phyloP scores from a whole-genome alignment of 148 eudicot species.

The Mesembryanthemum crystallinum region DNA sequence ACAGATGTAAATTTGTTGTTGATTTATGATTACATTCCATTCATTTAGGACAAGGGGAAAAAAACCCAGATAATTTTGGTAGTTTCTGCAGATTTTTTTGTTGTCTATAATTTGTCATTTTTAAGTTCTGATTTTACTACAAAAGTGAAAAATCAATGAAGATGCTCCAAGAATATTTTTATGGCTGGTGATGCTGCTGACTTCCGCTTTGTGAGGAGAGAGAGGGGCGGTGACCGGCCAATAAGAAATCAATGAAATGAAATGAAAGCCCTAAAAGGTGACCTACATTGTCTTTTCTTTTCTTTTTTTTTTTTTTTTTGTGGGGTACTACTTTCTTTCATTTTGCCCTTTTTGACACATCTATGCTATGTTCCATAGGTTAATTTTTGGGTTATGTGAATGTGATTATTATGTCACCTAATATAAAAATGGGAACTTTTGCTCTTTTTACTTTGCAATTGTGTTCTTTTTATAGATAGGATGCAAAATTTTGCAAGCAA shows the following conservation, averaged over 20 bases:
- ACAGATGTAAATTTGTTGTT: conserved; percentile 22
- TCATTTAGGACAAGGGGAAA: background rate
- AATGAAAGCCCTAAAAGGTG: background rate
- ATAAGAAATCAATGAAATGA: conserved; percentile 19
- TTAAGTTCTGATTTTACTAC: background rate
- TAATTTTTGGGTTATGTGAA: background rate
- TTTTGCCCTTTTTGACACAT: background rate
- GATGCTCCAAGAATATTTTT: conserved; percentile 14
- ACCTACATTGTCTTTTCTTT: conserved; percentile 1
- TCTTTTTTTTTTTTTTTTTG: background rate
- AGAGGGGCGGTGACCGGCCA: conserved; percentile 36
- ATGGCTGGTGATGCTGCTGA: conserved; percentile 30
- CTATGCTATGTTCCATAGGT: background rate
- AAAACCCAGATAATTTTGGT: background rate
- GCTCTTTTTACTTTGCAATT: too few species aligned
- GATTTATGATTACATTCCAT: background rate
- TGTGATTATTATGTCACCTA: too few species aligned
- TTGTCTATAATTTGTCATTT: conserved; percentile 7
- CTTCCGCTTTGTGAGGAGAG: conserved; percentile 21
- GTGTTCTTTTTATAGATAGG: too few species aligned
- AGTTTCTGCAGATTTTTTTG: background rate
- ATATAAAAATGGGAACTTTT: too few species aligned
- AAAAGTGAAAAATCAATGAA: conserved; percentile 2
- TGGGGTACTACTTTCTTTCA: background rate
- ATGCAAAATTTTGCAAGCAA: too few species aligned